A percentile compares a stretch with the other conserved stretches of the same genome.
phyloP scores from a whole-genome alignment of 1,284 basidiomycete species.

The Trichosporon sp. region DNA sequence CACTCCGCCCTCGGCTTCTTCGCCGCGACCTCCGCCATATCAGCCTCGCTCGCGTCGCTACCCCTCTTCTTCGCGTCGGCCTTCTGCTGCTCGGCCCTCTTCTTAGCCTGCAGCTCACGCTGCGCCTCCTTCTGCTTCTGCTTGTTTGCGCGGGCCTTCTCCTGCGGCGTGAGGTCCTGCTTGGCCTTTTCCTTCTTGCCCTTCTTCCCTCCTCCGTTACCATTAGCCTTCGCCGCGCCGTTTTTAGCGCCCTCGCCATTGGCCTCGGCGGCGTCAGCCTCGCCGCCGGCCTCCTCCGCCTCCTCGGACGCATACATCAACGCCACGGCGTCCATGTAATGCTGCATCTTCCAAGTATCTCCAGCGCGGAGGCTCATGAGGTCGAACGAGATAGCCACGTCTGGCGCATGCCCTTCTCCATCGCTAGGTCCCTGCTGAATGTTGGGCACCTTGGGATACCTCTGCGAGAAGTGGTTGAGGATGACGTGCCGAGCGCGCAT shows the following conservation, averaged over 20 bases:
- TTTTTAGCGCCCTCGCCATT: background rate
- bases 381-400: constrained; percentile 74
- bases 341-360: constrained; percentile 72
- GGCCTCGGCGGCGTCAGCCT: background rate
- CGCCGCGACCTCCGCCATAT: background rate
- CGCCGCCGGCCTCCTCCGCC: constrained; percentile 52
- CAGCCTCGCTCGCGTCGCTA: background rate
- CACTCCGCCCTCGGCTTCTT: background rate
- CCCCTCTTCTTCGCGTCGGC: background rate
- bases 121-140: background rate
- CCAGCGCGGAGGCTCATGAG: constrained; percentile 64
- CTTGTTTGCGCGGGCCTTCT: background rate
- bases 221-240: background rate
- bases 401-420: constrained; percentile 32
- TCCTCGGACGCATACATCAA: constrained; percentile 60
- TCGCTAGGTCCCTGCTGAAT: constrained; percentile 13
- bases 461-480: constrained; percentile 90
- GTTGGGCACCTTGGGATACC: constrained; percentile 80
- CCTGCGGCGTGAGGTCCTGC: background rate
- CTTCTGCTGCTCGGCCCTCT: background rate
- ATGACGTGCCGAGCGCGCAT: constrained; percentile 78
- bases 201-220: background rate
- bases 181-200: background rate
- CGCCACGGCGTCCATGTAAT: constrained; percentile 67
- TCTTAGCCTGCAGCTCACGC: background rate